Conservation (phyloP, 73 alveolate species). For the Tetrahymena elliotti region DNA sequence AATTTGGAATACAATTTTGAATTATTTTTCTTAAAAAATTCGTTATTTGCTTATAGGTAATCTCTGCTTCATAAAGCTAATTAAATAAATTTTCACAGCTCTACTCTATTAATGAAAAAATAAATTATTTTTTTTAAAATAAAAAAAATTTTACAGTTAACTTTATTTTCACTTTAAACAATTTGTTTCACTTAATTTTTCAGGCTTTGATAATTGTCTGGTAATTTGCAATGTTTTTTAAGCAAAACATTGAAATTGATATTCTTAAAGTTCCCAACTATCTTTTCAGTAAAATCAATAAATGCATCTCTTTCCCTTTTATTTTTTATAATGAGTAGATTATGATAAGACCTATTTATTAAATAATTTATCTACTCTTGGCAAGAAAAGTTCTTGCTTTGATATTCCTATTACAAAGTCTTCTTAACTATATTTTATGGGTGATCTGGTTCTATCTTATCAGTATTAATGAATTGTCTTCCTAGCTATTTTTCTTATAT, state of each 20-base stretch:
- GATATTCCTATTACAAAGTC: background rate
- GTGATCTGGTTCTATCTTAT: background rate
- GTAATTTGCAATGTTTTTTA: conserved; percentile 54
- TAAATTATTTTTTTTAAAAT: background rate
- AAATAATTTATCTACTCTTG: background rate
- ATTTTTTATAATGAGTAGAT: background rate
- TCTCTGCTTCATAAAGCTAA: background rate
- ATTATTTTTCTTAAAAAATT: conserved; percentile 2
- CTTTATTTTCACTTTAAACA: background rate
- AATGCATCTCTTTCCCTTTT: background rate
- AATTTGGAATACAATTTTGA: background rate
- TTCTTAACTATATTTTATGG: background rate
- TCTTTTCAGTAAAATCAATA: background rate
- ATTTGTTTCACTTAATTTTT: conserved; percentile 15
- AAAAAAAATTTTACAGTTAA: background rate
- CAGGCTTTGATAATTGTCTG: conserved; percentile 47
- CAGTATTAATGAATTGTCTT: background rate
- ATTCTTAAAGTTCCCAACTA: conserved; percentile 32
- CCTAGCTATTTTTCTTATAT: background rate
- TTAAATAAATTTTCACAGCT: background rate
- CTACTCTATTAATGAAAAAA: background rate
- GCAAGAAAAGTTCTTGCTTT: background rate
- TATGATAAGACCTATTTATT: background rate
- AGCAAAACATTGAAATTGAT: conserved; percentile 49
- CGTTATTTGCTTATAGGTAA: background rate